phyloP scores from a whole-genome alignment of 2,329 filamentous ascomycete species.

The Diatrype stigma region DNA sequence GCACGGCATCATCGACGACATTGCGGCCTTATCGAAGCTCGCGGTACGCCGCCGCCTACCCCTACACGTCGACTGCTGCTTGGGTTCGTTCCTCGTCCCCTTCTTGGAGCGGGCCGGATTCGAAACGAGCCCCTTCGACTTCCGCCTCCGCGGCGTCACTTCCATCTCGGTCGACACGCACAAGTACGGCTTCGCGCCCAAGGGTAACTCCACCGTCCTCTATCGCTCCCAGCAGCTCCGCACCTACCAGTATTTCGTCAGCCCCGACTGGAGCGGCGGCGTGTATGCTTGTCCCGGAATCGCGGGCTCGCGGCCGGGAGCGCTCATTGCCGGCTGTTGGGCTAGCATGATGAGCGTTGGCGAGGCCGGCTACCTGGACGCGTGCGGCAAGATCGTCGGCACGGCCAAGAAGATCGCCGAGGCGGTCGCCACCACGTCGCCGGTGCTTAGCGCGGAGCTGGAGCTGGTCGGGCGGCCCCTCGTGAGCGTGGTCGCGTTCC shows the following conservation, averaged over 20 bases:
- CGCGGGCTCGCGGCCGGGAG: conserved; percentile 86
- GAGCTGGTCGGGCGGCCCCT: conserved; percentile 79
- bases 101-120: conserved; percentile 93
- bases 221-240: conserved; percentile 79
- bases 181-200: conserved; percentile 98
- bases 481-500: conserved; percentile 87
- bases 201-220: conserved; percentile 89
- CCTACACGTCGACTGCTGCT: conserved; percentile 94
- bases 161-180: conserved; percentile 96
- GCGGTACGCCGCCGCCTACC: conserved; percentile 76
- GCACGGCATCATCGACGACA: conserved; percentile 96
- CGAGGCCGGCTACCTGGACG: conserved; percentile 80
- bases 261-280: conserved; percentile 89
- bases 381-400: conserved; percentile 84
- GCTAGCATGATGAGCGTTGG: conserved; percentile 84
- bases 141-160: conserved; percentile 88
- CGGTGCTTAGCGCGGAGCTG: conserved; percentile 66
- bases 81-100: conserved; percentile 91
- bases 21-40: conserved; percentile 76
- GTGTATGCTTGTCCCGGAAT: conserved; percentile 93
- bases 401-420: conserved; percentile 77
- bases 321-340: conserved; percentile 95
- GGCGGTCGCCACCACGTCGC: conserved; percentile 65
- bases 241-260: conserved; percentile 94
- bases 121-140: conserved; percentile 84